Base-by-base conservation (phyloP, 2,329 filamentous ascomycete species). In the Fusarium oligoseptatum region DNA sequence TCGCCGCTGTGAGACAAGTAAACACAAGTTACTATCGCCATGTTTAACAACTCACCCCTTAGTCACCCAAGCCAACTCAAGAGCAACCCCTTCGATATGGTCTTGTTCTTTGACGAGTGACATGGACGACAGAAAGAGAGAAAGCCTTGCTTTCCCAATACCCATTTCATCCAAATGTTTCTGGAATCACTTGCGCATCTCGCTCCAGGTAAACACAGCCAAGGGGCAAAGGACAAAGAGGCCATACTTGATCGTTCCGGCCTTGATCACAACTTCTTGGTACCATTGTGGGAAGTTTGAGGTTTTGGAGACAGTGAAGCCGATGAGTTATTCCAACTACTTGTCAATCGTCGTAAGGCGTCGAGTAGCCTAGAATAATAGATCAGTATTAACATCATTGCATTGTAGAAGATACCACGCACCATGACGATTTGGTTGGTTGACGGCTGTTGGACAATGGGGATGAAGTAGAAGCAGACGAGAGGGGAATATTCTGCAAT, bases 51-150 rank as follows among this genome's bases (percentile, higher is more conserved):
- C 90, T 85, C 83, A 92, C 88, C 92, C 94, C 83, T 94, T 94
- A 60, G 94, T 97, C 32, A 97, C 94, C 94, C 94, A 97, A 66
- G 94, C 94, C 76, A 97, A 89, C 83, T 97, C 94, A 37, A 97
- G 95, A 61, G 97, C 97, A 83, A 99, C 99, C 17, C 97, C 97
- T 84, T 98, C 96, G 72, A 99, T 94, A 83, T 99, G 97, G 80
- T 97, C 94, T 89, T 98, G 98, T 85, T 98, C 95, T 82, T 90
- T 90, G 81, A 91, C 89, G 74, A 98, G 86, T 39, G 97, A 97
- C 85, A 97, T 97, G 80, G 94, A 88, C n/a, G 95, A 97, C 75
- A 99, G 91, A 85, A 98, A 99, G 83, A 98, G 93, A 70, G 97
- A 97, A 85, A 98, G 99, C 83, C 95, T 98, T 82, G 94, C 94